Base-by-base conservation (phyloP, 177 flowering plant species). In the Vitis hybrid region DNA sequence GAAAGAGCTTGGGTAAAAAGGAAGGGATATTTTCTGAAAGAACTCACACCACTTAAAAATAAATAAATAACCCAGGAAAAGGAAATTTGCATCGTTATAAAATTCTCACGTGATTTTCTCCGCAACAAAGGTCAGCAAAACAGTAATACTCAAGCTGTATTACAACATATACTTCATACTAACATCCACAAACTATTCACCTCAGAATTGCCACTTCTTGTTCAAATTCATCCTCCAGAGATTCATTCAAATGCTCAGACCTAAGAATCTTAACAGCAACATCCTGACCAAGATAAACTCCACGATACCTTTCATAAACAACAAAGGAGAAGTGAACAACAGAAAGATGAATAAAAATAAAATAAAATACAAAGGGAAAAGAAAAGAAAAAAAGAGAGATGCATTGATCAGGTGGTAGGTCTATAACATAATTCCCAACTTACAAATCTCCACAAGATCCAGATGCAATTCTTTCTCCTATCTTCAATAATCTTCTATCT, bases 391-490 rank as follows among this genome's bases (percentile, higher is more conserved):
- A 53, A 18, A 16, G 50, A 39, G 45, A 4, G 45, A 39, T 39
- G 45, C 45, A 39, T 4, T 3, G 52, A 26, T 16, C 6, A 61
- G 20, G 48, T 3, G 59, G 15, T 5, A 59, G 16, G 8, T 51
- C 55, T 1, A 48, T 39, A 69, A 70, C 16, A 61, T 15, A 69
- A 70, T 13, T 55, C 20, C 19, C 26, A 68, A 85, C 97, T 86
- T 58, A 94, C 99, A 93, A 69, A 70, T 94, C 94, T 75, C 97
- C 99, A 80, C 94, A 91, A 76, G 98, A 93, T 67, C 99, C 98
- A 71, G 90, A 87, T 58, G 90, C 97, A 75, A 93, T 89, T 78
- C 80, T 86, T 63, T 90, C 94, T 62, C 90, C 98, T 52, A 85
- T 83, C 75, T 83, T 87, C 77, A 94, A 73, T 60, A 86, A 72